A percentile compares a stretch with the other conserved stretches of the same genome.
phyloP scores from a whole-genome alignment of 371 early-diverging fungal species.

The Syncephalastrum monosporum region DNA sequence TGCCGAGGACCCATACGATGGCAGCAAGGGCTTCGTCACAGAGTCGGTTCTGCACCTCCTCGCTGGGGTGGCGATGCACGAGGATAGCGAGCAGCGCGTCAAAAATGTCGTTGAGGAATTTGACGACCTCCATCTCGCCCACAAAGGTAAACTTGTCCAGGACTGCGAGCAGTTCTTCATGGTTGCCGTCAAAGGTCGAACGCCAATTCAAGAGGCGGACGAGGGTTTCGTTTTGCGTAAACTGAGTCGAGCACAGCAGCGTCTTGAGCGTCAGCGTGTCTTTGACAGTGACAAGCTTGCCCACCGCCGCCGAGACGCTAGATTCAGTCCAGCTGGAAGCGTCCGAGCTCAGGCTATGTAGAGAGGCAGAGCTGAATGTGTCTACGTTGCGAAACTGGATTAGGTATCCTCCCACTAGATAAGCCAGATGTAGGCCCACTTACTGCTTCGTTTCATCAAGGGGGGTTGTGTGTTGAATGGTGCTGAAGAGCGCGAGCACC shows the following conservation, averaged over 20 bases:
- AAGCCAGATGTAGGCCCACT: neutral
- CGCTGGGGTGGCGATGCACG: conserved; percentile 26
- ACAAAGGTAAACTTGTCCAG: conserved; percentile 66
- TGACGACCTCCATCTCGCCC: conserved; percentile 70
- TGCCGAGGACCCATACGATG: conserved; percentile 56
- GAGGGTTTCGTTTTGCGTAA: conserved; percentile 65
- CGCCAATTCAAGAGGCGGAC: conserved; percentile 70
- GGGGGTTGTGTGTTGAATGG: conserved; percentile 32
- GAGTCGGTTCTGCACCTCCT: conserved; percentile 30
- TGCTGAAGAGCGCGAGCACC: conserved; percentile 38
- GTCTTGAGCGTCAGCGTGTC: conserved; percentile 58
- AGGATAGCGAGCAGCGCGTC: conserved; percentile 66
- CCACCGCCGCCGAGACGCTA: conserved; percentile 14
- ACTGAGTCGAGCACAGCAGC: conserved; percentile 60
- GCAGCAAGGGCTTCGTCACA: conserved; percentile 53
- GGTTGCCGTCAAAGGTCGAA: conserved; percentile 21
- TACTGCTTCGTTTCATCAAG: neutral
- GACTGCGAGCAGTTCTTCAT: conserved; percentile 44
- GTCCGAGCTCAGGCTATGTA: conserved; percentile 9
- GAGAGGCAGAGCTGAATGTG: conserved; percentile 18
- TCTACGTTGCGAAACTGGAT: neutral
- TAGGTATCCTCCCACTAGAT: neutral
- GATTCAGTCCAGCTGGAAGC: neutral
- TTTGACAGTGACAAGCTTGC: conserved; percentile 40
- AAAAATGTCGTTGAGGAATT: conserved; percentile 66